Base-by-base conservation (phyloP, 768 basidiomycete genomes). In the Mycena metata region DNA sequence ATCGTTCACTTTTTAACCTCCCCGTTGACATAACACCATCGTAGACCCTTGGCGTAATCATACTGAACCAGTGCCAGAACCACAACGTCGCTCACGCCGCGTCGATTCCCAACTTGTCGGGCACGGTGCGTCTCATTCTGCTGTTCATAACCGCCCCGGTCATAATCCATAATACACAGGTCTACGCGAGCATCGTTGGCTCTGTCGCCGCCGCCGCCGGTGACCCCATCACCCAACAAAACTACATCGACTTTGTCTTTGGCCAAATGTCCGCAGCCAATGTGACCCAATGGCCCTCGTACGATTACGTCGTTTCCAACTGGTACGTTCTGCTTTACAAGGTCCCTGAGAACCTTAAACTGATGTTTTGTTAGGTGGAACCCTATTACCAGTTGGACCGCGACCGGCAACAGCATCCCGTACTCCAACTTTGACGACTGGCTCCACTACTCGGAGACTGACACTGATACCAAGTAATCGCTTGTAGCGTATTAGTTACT, bases 151-250 rank as follows among this genome's bases (percentile, higher is more conserved):
- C n/a, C n/a, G n/a, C n/a, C n/a, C 21, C 21, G 21, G n/a, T 21
- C 21, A 47, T 47, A n/a, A n/a, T 47, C 46, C 21, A 6, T 12
- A 17, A 17, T 23, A 10, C 21, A 21, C 21, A 54, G 52, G 36
- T 54, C 33, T 54, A 54, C 35, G 24, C 9, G 33, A 54, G 21
- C 35, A 54, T 54, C 2, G 52, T 54, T n/a, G 52, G 52, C 33
- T 19, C 52, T n/a, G n/a, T n/a, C 15, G 35, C 33, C n/a, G 17
- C 35, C 2, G 7, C 35, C 33, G 3, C 26, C 51, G 36, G 36
- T 36, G 71, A 72, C 59, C 71, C 69, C n/a, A 73, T 74, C 43
- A 73, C 73, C 10, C 66, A 71, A 24, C 73, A 74, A 61, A 74
- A 74, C 61, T 74, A 61, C 65, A 67, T 74, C 52, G 73, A 74